These are phyloP conservation scores for Phytophthora pluvialis DNA, from an alignment of 352 stramenopile genomes.

Conservation along the genomic window DNA sequence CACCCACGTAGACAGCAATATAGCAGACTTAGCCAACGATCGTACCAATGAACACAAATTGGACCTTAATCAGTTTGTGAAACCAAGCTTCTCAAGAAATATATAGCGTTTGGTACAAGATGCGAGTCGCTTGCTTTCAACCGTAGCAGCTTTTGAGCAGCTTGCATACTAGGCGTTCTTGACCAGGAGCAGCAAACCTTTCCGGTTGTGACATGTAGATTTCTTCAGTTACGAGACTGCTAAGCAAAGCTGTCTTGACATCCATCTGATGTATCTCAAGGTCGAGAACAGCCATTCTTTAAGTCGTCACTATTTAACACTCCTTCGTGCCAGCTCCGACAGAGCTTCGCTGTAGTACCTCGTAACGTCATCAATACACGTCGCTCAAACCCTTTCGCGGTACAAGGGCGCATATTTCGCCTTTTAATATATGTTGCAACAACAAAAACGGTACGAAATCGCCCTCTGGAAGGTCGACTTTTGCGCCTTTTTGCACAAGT, in stretches of 20 bases:
- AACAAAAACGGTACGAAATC: too few relatives aligned
- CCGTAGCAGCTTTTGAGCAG: neutral
- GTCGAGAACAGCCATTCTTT: too few relatives aligned
- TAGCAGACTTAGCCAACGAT: neutral
- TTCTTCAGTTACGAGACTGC: neutral
- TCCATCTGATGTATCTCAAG: neutral
- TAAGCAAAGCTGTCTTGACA: neutral
- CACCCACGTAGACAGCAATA: conserved; percentile 1
- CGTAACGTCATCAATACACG: too few relatives aligned
- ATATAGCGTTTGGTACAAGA: neutral
- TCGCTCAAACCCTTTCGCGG: too few relatives aligned
- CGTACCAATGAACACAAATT: neutral
- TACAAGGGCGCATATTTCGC: too few relatives aligned
- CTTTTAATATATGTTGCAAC: too few relatives aligned
- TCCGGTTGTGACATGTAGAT: neutral
- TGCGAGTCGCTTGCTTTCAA: neutral
- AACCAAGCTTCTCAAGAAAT: neutral
- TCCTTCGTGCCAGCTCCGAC: too few relatives aligned
- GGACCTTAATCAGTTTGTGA: neutral
- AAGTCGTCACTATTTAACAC: too few relatives aligned
- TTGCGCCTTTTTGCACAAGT: too few relatives aligned
- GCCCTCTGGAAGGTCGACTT: too few relatives aligned
- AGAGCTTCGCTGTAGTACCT: too few relatives aligned
- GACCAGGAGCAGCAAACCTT: neutral
- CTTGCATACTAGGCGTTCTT: neutral